These are phyloP conservation scores for Hordeum pubiflorum DNA, from an alignment of 202 grass and related monocot species.

Conservation along the genomic window DNA sequence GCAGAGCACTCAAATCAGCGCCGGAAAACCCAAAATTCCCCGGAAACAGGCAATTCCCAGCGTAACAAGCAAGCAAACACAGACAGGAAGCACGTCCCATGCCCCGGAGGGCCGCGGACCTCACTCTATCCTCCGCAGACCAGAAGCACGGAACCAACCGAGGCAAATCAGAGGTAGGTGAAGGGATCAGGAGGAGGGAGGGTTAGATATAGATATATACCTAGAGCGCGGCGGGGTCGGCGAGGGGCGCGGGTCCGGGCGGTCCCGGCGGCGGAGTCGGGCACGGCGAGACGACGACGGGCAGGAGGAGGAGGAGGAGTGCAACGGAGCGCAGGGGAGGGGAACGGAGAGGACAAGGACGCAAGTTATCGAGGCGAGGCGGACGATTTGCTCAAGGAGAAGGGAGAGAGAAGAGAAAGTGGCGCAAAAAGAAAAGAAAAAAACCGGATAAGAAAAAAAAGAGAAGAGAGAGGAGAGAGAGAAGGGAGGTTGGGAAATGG, in stretches of 20 bases:
- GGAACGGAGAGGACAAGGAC: background rate
- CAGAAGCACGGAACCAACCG: background rate
- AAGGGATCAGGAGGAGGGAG: too few relatives aligned
- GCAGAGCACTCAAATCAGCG: background rate
- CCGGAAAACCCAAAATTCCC: background rate
- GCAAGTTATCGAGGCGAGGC: constrained; percentile 5
- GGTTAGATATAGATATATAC: background rate
- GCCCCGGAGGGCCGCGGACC: background rate
- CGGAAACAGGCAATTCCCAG: background rate
- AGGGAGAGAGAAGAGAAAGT: background rate
- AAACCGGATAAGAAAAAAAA: background rate
- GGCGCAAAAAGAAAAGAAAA: background rate
- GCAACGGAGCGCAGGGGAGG: background rate
- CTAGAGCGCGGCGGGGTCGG: constrained; percentile 7
- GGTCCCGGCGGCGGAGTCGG: background rate
- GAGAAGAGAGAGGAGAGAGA: background rate
- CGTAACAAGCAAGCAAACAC: background rate
- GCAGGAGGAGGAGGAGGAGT: background rate
- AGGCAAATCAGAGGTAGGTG: background rate
- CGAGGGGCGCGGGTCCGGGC: constrained; percentile 2
- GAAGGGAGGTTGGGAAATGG: constrained; percentile 1
- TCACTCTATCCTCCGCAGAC: background rate
- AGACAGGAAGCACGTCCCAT: background rate
- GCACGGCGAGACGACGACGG: background rate
- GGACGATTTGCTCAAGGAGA: background rate